Evolutionary conservation across 2,329 filamentous ascomycete species (phyloP), one percentile per base, ranked within the genome.

Genomic region (Chrysosporium queenslandicum): DNA sequence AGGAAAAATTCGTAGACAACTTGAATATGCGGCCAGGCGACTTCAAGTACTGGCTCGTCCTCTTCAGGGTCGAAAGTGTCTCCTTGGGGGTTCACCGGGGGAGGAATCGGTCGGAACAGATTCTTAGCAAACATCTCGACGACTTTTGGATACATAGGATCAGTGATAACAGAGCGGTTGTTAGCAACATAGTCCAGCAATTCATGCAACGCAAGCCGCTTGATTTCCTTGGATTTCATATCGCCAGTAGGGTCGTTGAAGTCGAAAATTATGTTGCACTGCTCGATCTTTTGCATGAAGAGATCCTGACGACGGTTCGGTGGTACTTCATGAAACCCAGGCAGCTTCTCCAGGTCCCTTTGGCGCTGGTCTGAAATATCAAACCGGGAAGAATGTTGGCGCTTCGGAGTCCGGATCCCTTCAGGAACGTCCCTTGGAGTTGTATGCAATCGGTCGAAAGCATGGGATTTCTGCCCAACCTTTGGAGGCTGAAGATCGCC

Each of bases 161-260:
- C 92, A 2, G 90, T 96, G 64, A 98, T 98, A 66, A 98, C 92
- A 64, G 95, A 91, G 61, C 92, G 82, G 68, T 98, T 98, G 72
- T 97, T 97, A 63, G 92, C 91, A 53, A 98, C 92, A 66, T 98
- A 98, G 69, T 98, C 92, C 58, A 98, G 79, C 56, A 98, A 77
- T 69, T 98, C 92, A 67, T 98, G 92, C 41, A 98, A 78, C 39
- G 92, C 92, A 60, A 98, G 75, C 64, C 92, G 82, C 77, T 98
- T 98, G 77, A 98, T 97, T 72, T 98, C 92, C 75, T 98, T 98
- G 45, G 91, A 95, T 71, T 98, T 98, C 90, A 98, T 97, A 67
- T 98, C 92, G 60, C 85, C 90, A 59, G 87, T 94, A 46, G 91
- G 88, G 70, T 98, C 92, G 68, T 97, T 98, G 74, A 98, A 98